Evolutionary conservation across 495 filamentous ascomycete genomes (phyloP), one percentile per base, ranked within the genome.

Genomic region (Penicillium diatomitis): DNA sequence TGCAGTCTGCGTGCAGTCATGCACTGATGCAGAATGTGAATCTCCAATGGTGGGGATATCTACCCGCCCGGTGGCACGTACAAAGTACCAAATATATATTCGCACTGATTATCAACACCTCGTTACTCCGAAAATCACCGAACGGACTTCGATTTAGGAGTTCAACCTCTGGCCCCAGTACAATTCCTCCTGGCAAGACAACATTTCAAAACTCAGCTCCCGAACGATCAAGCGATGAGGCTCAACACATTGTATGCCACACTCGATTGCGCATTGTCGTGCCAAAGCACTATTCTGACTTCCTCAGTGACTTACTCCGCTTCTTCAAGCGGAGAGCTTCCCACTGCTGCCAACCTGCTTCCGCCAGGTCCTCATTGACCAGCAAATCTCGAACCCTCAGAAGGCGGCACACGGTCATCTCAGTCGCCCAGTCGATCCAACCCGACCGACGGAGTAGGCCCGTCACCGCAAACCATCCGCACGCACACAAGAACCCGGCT

Each of bases 331-430:
- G 59, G 50, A 60, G 72, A 39, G 70, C 71, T 68, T 89, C 82
- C 90, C 90, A 97, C 62, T 85, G 83, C 67, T 86, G 87, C 92
- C 92, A 97, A 28, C 92, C 92, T 38, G 89, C 83, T 67, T 95
- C 88, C 12, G 83, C 83, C 54, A 96, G 63, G 67, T 97, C 94
- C 68, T 96, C 90, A 71, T 84, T 83, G 27, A 96, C 77, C 30
- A 95, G 82, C 53, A 97, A 68, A 70, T 98, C 92, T 46, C 92
- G 73, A 28, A 92, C 60, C 50, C 90, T 69, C 31, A 87, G 66
- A 58, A 83, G 72, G 57, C 78, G 72, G 4, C 80, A 77, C n/a
- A 83, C 51, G n/a, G 77, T 75, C 33, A 75, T 63, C 8, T 94
- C 86, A 47, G 95, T 58, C 3, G 63, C 73, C 82, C 86, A 88